These are phyloP conservation scores for Syzygium jambos DNA, from an alignment of 345 rosid genomes.

Conservation along the genomic window DNA sequence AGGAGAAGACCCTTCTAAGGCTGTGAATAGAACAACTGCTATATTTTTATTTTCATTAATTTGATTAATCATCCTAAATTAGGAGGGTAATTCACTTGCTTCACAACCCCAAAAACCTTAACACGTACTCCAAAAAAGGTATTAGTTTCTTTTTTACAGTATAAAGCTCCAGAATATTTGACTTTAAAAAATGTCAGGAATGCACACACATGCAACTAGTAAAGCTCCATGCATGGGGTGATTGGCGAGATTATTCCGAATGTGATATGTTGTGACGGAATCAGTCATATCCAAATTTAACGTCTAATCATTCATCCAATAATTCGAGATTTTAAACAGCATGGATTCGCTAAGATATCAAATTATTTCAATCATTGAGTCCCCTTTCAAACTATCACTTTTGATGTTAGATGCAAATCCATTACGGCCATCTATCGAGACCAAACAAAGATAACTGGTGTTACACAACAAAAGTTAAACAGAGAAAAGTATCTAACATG, in stretches of 20 bases:
- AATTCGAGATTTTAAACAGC: not conserved
- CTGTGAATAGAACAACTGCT: not conserved
- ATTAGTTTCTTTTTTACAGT: not conserved
- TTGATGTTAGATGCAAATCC: not conserved
- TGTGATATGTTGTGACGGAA: too few relatives aligned
- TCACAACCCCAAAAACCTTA: not conserved
- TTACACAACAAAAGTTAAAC: not conserved
- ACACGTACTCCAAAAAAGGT: not conserved
- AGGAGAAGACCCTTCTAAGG: not conserved
- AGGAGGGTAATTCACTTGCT: not conserved
- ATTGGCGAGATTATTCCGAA: too few relatives aligned
- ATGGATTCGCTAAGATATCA: not conserved
- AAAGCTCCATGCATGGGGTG: too few relatives aligned
- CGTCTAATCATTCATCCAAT: not conserved
- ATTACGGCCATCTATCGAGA: not conserved
- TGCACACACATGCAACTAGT: too few relatives aligned
- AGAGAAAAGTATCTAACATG: not conserved
- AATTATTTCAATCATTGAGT: not conserved
- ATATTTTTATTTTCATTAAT: too few relatives aligned
- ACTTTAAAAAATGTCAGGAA: too few relatives aligned
- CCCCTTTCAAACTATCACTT: not conserved
- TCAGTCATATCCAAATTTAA: too few relatives aligned
- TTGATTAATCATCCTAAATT: not conserved
- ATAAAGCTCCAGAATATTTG: too few relatives aligned
- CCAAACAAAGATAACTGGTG: accelerated